Evolutionary conservation across 306 rosid species (phyloP).

Genomic region (Vachellia pachyceras): DNA sequence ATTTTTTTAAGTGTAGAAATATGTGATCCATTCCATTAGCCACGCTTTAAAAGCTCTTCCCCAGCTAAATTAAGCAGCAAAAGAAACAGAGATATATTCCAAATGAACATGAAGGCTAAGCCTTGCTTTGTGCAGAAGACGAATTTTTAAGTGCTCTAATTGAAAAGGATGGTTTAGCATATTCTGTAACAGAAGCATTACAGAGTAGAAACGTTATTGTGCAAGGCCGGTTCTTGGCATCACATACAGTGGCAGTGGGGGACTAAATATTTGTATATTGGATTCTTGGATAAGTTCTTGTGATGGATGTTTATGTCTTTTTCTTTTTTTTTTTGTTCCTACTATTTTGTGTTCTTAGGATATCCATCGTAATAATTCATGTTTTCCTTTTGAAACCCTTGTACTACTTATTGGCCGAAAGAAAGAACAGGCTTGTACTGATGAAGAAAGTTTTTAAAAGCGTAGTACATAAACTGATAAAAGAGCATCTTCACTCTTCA

Average conservation of each 20-base stretch:
- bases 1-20: background rate
- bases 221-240: conserved; percentile 55
- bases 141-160: background rate
- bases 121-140: background rate
- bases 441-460: background rate
- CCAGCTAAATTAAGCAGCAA: conserved; percentile 2
- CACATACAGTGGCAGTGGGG: conserved; percentile 38
- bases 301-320: background rate
- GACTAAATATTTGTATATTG: conserved; percentile 31
- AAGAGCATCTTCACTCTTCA: conserved; percentile 6
- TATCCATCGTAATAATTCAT: conserved; percentile 29
- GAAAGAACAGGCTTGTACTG: background rate
- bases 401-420: background rate
- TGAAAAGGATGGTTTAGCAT: background rate
- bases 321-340: background rate
- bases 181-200: conserved; percentile 1
- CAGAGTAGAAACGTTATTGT: conserved; percentile 31
- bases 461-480: background rate
- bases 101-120: background rate
- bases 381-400: background rate
- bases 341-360: conserved; percentile 29
- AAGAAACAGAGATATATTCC: background rate
- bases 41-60: background rate
- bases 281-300: conserved; percentile 38
- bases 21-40: background rate